Base-by-base conservation (phyloP, 345 rosid genomes). In the Firmiana major region DNA sequence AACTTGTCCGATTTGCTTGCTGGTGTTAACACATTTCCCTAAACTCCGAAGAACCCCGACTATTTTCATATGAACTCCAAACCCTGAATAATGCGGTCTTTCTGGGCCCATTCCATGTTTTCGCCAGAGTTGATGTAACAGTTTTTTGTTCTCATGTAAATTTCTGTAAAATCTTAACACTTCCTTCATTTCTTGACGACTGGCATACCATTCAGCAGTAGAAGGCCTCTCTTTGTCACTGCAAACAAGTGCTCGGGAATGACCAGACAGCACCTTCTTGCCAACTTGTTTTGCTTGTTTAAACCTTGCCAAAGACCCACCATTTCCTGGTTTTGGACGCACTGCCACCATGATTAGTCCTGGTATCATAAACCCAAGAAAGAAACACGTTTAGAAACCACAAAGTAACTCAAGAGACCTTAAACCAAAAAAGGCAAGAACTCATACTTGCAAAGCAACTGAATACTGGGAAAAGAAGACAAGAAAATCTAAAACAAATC, bases 1-100 rank as follows among this genome's bases (percentile, higher is more conserved):
- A 70, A 94, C 86, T 9, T 81, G 2, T 70, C 98, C 98, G 24
- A 90, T 83, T 40, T 80, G 88, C 40, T 65, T 77, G 53, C 85
- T 81, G 0, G 62, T 53, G 76, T 87, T 91, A 16, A 88, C 76
- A 71, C 34, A 82, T 76, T 76, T 85, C 38, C 85, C 85, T 74
- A 81, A 80, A 6, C 48, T 68, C 83, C 81, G 84, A 49, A 91
- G 89, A 77, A 88, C 48, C 75, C 65, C 84, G 3, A 88, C 71
- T 4, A 93, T 94, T 19, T 57, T 82, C 15, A 46, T 81, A 81
- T 92, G 97, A 76, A 90, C 72, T n/a, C 9, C 22, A 66, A 62
- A 5, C 1, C 66, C 66, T 0, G 42, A 28, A 13, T 28, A 5
- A 2, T 12, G 3, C 21, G 1, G 8, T 2, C 1, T 19, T 0